Conservation (phyloP, 768 basidiomycete species). For the Solioccasus polychromus region DNA sequence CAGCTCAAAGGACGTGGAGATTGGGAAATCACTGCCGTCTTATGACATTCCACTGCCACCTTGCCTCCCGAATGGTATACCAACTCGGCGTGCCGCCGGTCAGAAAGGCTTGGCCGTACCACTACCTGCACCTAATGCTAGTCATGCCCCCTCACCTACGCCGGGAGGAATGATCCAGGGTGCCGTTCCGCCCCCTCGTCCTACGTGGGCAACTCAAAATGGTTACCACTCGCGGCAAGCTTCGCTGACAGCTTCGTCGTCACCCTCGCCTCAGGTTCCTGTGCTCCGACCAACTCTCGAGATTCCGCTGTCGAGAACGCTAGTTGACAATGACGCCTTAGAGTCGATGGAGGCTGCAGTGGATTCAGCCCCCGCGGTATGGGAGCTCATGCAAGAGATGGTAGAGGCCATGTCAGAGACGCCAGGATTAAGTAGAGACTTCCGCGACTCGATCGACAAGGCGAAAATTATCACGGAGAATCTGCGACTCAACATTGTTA, state of each 20-base stretch:
- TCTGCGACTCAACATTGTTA: conserved; percentile 55
- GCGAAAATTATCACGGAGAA: conserved; percentile 66
- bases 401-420: conserved; percentile 57
- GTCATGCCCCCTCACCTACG: conserved; percentile 11
- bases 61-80: conserved; percentile 23
- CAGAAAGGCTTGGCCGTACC: conserved; percentile 47
- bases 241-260: conserved; percentile 42
- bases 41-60: conserved; percentile 40
- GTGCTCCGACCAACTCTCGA: conserved; percentile 40
- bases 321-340: conserved; percentile 76
- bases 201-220: conserved; percentile 7
- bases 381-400: conserved; percentile 76
- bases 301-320: conserved; percentile 52
- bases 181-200: conserved; percentile 7
- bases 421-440: conserved; percentile 39
- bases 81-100: conserved; percentile 45
- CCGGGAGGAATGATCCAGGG: conserved; percentile 4
- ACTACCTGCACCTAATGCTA: conserved; percentile 25
- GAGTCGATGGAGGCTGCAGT: conserved; percentile 78
- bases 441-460: conserved; percentile 52
- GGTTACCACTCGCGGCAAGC: conserved; percentile 41
- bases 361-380: conserved; percentile 75
- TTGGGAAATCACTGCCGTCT: conserved; percentile 78
- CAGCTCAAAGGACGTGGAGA: conserved; percentile 87
- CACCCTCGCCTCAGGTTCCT: conserved; percentile 30